A percentile compares a stretch with the other conserved stretches of the same genome.
Evolutionary conservation across 345 rosid species (phyloP).

Genomic region (Zanthoxylum bungeanum): DNA sequence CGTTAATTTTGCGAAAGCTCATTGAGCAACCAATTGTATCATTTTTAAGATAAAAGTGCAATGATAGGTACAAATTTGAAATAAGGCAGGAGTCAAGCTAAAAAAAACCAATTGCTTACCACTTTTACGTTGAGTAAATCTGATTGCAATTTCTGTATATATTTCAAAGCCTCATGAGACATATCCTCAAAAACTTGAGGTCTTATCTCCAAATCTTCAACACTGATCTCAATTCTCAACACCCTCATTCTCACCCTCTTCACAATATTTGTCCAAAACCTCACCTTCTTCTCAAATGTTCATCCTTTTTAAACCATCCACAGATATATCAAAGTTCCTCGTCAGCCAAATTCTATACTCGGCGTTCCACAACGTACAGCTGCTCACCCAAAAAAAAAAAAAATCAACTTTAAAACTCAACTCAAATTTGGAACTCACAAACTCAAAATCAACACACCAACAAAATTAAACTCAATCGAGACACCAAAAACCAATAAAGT

Average conservation of each 20-base stretch:
- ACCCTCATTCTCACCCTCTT: constrained; percentile 25
- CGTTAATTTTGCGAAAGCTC: background rate
- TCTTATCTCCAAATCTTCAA: constrained; percentile 46
- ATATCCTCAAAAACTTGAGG: constrained; percentile 63
- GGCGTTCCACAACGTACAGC: constrained; percentile 94
- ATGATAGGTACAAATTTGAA: background rate
- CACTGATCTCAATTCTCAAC: constrained; percentile 23
- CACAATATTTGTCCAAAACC: constrained; percentile 27
- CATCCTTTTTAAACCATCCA: constrained; percentile 24
- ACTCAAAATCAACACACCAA: too few relatives aligned
- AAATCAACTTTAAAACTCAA: background rate
- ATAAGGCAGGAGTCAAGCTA: background rate
- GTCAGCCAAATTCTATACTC: constrained; percentile 76
- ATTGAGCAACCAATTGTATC: background rate
- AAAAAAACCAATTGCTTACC: constrained; percentile 35
- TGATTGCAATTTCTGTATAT: constrained; percentile 56
- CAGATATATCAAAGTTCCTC: constrained; percentile 60
- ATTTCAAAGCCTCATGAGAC: constrained; percentile 64
- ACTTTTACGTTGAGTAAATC: constrained; percentile 54
- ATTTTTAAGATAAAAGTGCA: too few relatives aligned
- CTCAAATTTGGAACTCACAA: background rate
- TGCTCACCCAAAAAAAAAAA: constrained; percentile 16
- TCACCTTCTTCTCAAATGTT: constrained; percentile 19
- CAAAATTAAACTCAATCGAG: too few relatives aligned
- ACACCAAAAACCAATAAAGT: too few relatives aligned